Percentiles rank a stretch among this genome's conserved stretches.
Conservation (phyloP, 345 rosid species). For the Eucalyptus sp. region DNA sequence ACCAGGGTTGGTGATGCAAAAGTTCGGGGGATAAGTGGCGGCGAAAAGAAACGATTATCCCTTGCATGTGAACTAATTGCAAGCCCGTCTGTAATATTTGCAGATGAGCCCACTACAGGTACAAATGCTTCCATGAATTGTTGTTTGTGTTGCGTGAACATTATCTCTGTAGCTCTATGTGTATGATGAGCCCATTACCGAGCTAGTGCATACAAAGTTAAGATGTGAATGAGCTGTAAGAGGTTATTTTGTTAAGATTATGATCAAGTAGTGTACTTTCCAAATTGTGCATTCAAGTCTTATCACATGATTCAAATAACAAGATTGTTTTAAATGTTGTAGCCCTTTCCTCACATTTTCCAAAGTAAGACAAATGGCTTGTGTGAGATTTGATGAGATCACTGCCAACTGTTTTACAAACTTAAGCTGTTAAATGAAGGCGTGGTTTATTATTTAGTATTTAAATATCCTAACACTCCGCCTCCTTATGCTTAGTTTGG, state of each 20-base stretch:
- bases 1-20: conserved; percentile 90
- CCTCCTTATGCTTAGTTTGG: no score
- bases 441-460: no score
- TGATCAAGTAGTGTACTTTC: background rate
- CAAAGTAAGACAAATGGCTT: background rate
- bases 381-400: no score
- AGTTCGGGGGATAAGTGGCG: conserved; percentile 97
- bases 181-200: background rate
- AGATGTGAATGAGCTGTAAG: background rate
- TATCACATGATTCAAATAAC: background rate
- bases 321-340: background rate
- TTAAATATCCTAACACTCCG: no score
- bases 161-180: background rate
- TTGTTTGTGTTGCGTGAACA: background rate
- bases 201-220: background rate
- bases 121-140: background rate
- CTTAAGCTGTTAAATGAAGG: no score
- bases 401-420: no score
- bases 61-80: conserved; percentile 95
- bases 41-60: conserved; percentile 87
- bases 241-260: background rate
- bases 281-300: background rate
- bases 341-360: background rate
- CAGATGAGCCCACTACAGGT: conserved; percentile 99
- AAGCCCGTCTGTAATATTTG: conserved; percentile 94